A percentile compares a stretch with the other conserved stretches of the same genome.
Conservation (phyloP, 352 stramenopile species). For the Plasmopara muralis region DNA sequence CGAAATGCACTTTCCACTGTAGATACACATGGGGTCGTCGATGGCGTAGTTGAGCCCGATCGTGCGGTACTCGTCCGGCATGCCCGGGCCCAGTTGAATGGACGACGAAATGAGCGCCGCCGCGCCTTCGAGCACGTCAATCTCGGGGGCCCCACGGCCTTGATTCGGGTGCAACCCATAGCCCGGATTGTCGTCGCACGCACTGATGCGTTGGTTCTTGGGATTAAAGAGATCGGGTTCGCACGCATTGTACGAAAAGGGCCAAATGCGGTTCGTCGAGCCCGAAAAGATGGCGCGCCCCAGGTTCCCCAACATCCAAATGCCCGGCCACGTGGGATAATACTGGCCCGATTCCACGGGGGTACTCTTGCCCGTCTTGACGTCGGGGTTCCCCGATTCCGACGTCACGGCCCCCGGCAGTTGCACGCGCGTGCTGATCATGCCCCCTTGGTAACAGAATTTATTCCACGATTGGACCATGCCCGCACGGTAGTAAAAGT, state of each 20-base stretch:
- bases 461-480: slow-evolving; percentile 94
- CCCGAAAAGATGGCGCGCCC: slow-evolving; percentile 92
- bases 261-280: slow-evolving; percentile 94
- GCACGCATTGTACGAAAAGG: slow-evolving; percentile 92
- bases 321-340: slow-evolving; percentile 89
- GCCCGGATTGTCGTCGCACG: slow-evolving; percentile 86
- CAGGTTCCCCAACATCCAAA: slow-evolving; percentile 96
- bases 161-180: slow-evolving; percentile 82
- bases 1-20: slow-evolving; percentile 31
- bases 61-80: slow-evolving; percentile 48
- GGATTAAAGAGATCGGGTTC: slow-evolving; percentile 50
- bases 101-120: slow-evolving; percentile 79
- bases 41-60: slow-evolving; percentile 32
- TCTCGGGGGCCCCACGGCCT: slow-evolving; percentile 90
- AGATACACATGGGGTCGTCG: slow-evolving; percentile 26
- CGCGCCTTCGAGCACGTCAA: slow-evolving; percentile 90
- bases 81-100: slow-evolving; percentile 80
- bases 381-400: slow-evolving; percentile 38
- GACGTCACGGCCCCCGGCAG: slow-evolving; percentile 68
- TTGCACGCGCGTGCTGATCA: slow-evolving; percentile 86
- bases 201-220: slow-evolving; percentile 68
- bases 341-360: slow-evolving; percentile 47
- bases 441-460: slow-evolving; percentile 93
- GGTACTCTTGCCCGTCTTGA: slow-evolving; percentile 36
- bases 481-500: slow-evolving; percentile 51